phyloP scores from a whole-genome alignment of 345 rosid genomes.

The Eucalyptus erythrocorys region DNA sequence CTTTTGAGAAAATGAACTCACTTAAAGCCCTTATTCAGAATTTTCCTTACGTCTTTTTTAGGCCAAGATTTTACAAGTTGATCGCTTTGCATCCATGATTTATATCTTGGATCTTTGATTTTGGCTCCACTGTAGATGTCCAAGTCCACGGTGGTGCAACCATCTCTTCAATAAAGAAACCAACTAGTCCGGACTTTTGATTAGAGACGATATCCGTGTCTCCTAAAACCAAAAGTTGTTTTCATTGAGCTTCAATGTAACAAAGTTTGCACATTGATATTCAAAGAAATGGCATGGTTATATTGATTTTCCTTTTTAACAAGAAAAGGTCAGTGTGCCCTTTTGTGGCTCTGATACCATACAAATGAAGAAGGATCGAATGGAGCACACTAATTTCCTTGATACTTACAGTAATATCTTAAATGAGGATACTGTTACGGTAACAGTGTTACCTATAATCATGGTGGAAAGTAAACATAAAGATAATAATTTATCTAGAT shows the following conservation, averaged over 20 bases:
- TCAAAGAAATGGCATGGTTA: not conserved
- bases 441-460: not conserved
- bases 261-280: not conserved
- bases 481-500: not conserved
- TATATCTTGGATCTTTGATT: not conserved
- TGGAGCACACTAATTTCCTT: not conserved
- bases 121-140: accelerated
- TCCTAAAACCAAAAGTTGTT: not conserved
- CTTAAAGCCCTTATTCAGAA: not conserved
- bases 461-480: not conserved
- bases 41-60: too few relatives aligned
- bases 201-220: not conserved
- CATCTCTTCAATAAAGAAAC: not conserved
- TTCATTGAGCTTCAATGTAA: not conserved
- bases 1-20: not conserved
- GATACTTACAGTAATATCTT: not conserved
- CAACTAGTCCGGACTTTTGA: not conserved
- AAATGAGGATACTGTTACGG: not conserved
- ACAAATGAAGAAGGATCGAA: not conserved
- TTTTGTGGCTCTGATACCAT: not conserved
- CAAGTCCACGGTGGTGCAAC: not conserved
- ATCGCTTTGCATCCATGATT: accelerated
- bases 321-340: not conserved
- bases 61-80: not conserved
- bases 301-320: not conserved